Evolutionary conservation across 139 green algal species (phyloP).

Genomic region (Asterochloris erici): DNA sequence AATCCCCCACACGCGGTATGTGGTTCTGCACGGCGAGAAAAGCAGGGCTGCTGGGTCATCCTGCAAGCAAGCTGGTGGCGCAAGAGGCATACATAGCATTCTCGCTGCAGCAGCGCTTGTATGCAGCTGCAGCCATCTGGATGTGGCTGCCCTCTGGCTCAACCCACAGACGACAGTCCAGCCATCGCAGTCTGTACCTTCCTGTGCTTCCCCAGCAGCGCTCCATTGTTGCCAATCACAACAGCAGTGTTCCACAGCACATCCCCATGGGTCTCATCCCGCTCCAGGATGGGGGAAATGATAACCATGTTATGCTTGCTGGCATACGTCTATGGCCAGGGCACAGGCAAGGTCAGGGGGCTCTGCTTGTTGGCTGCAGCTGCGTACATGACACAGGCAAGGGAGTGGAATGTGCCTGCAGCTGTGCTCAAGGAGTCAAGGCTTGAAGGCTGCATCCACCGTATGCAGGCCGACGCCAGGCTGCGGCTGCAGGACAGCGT

Average conservation of each 20-base stretch:
- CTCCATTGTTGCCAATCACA: slow-evolving; percentile 89
- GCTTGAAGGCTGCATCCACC: too few species aligned
- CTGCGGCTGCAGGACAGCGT: too few species aligned
- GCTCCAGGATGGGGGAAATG: slow-evolving; percentile 88
- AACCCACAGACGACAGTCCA: too few species aligned
- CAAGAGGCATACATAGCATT: too few species aligned
- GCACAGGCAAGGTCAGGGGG: too few species aligned
- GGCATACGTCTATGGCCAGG: slow-evolving; percentile 22
- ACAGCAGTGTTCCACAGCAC: slow-evolving; percentile 98
- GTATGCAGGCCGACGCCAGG: too few species aligned
- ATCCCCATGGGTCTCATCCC: slow-evolving; percentile 74
- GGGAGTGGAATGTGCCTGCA: too few species aligned
- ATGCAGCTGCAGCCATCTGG: too few species aligned
- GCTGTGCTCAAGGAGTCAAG: too few species aligned
- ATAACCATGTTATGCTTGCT: slow-evolving; percentile 83
- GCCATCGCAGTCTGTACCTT: slow-evolving; percentile 48
- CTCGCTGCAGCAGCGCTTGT: too few species aligned
- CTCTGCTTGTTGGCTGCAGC: not conserved
- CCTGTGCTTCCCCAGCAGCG: slow-evolving; percentile 86
- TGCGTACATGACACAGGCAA: slow-evolving; percentile 6
- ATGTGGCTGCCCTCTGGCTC: too few species aligned
- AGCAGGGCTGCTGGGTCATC: not conserved
- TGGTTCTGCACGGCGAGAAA: slow-evolving; percentile 74
- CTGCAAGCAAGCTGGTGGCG: too few species aligned
- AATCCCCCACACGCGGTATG: slow-evolving; percentile 96